phyloP scores from a whole-genome alignment of 2,329 filamentous ascomycete species.

The Pseudogymnoascus sp. region DNA sequence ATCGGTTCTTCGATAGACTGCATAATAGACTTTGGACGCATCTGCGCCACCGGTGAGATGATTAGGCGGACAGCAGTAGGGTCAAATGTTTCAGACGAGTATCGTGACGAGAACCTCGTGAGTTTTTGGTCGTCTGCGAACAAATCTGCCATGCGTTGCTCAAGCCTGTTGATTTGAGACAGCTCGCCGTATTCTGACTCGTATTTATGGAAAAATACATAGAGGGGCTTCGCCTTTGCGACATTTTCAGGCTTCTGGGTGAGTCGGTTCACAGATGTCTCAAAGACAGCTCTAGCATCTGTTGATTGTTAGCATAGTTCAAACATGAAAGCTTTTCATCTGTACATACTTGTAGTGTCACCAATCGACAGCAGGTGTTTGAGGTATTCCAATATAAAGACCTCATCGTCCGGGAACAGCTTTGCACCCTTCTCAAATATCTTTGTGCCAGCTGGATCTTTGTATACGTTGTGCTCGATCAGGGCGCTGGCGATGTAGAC shows the following conservation, averaged over 20 bases:
- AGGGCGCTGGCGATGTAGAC: constrained; percentile 90
- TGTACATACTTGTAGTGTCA: constrained; percentile 76
- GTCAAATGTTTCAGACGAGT: constrained; percentile 66
- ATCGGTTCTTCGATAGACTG: constrained; percentile 45
- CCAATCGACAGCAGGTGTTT: constrained; percentile 90
- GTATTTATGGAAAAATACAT: constrained; percentile 88
- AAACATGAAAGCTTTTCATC: not conserved
- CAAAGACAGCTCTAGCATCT: constrained; percentile 94
- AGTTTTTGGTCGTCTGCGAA: constrained; percentile 81
- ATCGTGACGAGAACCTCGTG: constrained; percentile 67
- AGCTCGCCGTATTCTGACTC: constrained; percentile 92
- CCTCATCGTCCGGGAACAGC: constrained; percentile 87
- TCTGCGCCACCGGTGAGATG: constrained; percentile 72
- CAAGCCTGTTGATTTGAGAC: constrained; percentile 80
- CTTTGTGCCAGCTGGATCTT: constrained; percentile 83
- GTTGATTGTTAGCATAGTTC: constrained; percentile 18
- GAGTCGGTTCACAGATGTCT: constrained; percentile 81
- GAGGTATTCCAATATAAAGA: constrained; percentile 89
- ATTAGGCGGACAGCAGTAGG: constrained; percentile 74
- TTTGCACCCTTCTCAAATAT: constrained; percentile 94
- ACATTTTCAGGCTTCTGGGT: constrained; percentile 67
- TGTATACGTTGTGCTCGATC: constrained; percentile 93
- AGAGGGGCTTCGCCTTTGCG: constrained; percentile 73
- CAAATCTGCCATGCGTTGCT: constrained; percentile 87
- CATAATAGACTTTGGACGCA: constrained; percentile 54